Base-by-base conservation (phyloP, 83 land plant species). In the Picea abies region DNA sequence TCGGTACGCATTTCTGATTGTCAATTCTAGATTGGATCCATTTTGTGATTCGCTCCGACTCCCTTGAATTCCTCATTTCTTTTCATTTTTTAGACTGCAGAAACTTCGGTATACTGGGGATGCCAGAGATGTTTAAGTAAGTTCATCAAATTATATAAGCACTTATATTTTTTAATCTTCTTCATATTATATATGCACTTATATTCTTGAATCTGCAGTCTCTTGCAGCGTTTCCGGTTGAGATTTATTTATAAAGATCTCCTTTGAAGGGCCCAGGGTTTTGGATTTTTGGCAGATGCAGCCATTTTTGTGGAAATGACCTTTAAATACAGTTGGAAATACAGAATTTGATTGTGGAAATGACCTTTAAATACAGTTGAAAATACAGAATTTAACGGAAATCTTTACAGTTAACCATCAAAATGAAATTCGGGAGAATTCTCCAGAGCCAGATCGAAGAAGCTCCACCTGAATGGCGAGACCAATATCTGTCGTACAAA, bases 401-500 rank as follows among this genome's bases (percentile, higher is more conserved):
- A 29, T 52, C 12, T 11, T 52, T 15, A 32, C 35, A 1, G 16
- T 5, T 15, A 69, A 14, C 39, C 15, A 29, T 69, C 32, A 69
- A 15, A 69, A 95, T 95, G 96, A 95, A 93, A 79, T 95, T 95
- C 73, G 90, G 98, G 80, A 93, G 90, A 91, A 84, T 86, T 70
- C 79, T 93, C 65, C 85, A 89, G 86, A 86, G 77, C 72, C 91
- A 87, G 93, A 84, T 95, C 61, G 93, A 92, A 88, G 94, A 90
- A 84, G 91, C 94, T 63, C 78, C 91, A 60, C 94, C 94, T 22
- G 96, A 92, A 71, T 95, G 96, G 94, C 79, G 92, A 71, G 96
- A 95, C 88, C 89, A 93, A 87, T 95, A 91, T 67, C 82, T 95
- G 29, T 88, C 93, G n/a, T 92, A 95, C 86, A 95, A 95, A 89